These are phyloP conservation scores for Nicotiana tabacum DNA, from an alignment of 257 asterid genomes.

Conservation along the genomic window DNA sequence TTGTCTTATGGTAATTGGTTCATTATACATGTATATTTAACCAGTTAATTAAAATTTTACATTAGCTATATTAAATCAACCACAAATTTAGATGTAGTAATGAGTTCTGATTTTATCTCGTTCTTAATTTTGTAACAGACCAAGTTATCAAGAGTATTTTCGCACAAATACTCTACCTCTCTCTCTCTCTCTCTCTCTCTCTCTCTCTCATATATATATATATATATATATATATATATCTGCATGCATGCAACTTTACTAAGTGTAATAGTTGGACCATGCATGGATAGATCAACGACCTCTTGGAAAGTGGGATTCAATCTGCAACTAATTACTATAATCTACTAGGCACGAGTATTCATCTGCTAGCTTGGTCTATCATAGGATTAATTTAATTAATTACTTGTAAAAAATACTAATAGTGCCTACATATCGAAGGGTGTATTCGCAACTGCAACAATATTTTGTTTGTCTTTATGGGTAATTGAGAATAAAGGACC, in stretches of 20 bases:
- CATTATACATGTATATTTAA: constrained; percentile 25
- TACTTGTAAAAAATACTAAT: neutral
- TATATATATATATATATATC: neutral
- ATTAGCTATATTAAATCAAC: too few relatives aligned
- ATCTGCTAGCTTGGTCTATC: too few relatives aligned
- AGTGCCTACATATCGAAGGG: constrained; percentile 25
- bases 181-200: too few relatives aligned
- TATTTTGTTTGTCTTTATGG: constrained; percentile 43
- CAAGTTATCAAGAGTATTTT: constrained; percentile 36
- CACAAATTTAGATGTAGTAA: neutral
- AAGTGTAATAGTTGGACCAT: constrained; percentile 29
- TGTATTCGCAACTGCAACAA: constrained; percentile 41
- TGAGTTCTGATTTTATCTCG: neutral
- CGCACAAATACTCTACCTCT: constrained; percentile 37
- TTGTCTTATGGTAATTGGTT: constrained; percentile 48
- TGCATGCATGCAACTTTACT: constrained; percentile 43
- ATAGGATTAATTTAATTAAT: too few relatives aligned
- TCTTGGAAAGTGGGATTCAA: constrained; percentile 46
- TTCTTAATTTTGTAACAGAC: constrained; percentile 21
- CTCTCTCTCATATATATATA: too few relatives aligned
- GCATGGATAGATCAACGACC: constrained; percentile 22
- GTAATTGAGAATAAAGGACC: constrained; percentile 47
- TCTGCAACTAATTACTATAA: constrained; percentile 50
- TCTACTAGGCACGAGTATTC: constrained; percentile 36
- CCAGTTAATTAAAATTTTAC: too few relatives aligned